phyloP scores from a whole-genome alignment of 1,284 basidiomycete genomes.

The Trichosporon asahii region DNA sequence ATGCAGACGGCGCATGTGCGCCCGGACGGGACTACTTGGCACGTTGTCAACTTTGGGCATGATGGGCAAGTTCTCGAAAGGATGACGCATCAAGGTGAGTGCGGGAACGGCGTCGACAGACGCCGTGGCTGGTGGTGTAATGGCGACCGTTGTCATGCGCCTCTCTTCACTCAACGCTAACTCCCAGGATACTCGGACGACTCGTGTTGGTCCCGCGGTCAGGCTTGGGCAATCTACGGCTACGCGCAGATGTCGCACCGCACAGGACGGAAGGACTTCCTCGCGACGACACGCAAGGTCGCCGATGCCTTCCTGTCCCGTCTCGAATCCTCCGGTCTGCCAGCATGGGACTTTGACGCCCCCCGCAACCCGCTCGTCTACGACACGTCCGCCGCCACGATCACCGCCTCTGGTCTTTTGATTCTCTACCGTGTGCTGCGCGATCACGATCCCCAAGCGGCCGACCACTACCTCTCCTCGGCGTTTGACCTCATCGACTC shows the following conservation, averaged over 20 bases:
- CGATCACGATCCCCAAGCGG: constrained; percentile 24
- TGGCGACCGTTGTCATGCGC: too few species aligned
- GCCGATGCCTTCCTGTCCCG: constrained; percentile 37
- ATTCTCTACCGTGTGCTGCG: constrained; percentile 34
- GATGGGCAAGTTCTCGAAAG: constrained; percentile 19
- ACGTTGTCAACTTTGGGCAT: constrained; percentile 40
- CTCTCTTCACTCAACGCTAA: neutral
- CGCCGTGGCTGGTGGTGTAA: too few species aligned
- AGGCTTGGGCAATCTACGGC: constrained; percentile 46
- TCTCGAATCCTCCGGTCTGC: constrained; percentile 36
- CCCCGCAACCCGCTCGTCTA: constrained; percentile 36
- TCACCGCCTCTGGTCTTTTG: constrained; percentile 38
- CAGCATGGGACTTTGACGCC: constrained; percentile 43
- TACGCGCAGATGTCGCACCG: constrained; percentile 41
- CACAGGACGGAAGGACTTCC: constrained; percentile 40
- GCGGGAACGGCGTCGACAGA: too few species aligned
- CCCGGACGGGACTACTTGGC: constrained; percentile 38
- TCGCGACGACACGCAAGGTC: constrained; percentile 30
- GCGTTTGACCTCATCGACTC: constrained; percentile 32
- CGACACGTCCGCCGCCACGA: constrained; percentile 39
- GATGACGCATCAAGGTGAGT: constrained; percentile 38
- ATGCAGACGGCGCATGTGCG: constrained; percentile 33
- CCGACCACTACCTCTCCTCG: constrained; percentile 35
- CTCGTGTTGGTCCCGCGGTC: constrained; percentile 40
- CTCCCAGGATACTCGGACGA: constrained; percentile 35